Base-by-base conservation (phyloP, 2,329 filamentous ascomycete genomes). In the Pezizomycotina sp. region DNA sequence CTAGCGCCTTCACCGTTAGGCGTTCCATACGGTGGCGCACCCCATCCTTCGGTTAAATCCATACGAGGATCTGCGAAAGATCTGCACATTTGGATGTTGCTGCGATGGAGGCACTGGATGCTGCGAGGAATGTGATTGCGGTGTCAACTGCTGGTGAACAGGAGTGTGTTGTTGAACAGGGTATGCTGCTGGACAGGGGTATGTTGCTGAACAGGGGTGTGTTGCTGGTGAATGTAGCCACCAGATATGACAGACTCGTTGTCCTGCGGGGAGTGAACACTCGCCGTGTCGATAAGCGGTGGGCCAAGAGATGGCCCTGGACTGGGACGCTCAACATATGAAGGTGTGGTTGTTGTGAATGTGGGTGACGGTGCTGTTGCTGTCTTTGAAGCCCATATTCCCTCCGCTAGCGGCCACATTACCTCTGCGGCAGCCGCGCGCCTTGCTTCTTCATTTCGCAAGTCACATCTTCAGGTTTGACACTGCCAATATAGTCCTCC, bases 121-220 rank as follows among this genome's bases (percentile, higher is more conserved):
- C 36, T 22, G 18, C 49, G 18, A 20, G 52, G 46, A 10, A n/a
- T n/a, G n/a, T n/a, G n/a, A 49, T 37, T 15, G 47, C 50, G 18
- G 43, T 48, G 28, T 55, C 46, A 19, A 55, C 54, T 14, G 56
- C 52, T 34, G 57, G 57, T 4, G 56, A 56, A n/a, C n/a, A n/a
- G n/a, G n/a, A n/a, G n/a, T n/a, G n/a, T n/a, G n/a, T n/a, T n/a
- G n/a, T n/a, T n/a, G n/a, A n/a, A n/a, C n/a, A n/a, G n/a, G n/a
- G n/a, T n/a, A n/a, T n/a, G n/a, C n/a, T n/a, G n/a, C n/a, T n/a
- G n/a, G n/a, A n/a, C n/a, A n/a, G n/a, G n/a, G n/a, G n/a, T n/a
- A n/a, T n/a, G n/a, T n/a, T n/a, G n/a, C n/a, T n/a, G n/a, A n/a
- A 20, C 40, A 44, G 3, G 36, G 37, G 12, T 44, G 39, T 14